phyloP scores from a whole-genome alignment of 768 basidiomycete genomes.

The Astraeus odoratus region DNA sequence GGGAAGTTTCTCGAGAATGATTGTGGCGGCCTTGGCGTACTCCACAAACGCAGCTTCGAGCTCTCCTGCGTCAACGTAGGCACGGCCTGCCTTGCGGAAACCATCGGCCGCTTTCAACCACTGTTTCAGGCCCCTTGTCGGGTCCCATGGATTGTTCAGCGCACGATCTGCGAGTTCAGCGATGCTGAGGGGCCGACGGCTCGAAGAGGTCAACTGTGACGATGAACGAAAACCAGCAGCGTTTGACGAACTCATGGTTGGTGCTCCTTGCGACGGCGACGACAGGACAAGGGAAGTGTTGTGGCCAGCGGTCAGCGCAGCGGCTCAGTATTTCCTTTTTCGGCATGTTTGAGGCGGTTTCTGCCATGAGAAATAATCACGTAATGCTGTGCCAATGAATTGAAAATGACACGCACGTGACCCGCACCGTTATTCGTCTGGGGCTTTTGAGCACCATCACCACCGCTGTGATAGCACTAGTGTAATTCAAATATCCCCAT shows the following conservation, averaged over 20 bases:
- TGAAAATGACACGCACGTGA: too few species aligned
- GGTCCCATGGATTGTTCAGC: slow-evolving; percentile 49
- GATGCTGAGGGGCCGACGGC: slow-evolving; percentile 50
- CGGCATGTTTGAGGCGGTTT: too few species aligned
- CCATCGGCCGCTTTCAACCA: slow-evolving; percentile 61
- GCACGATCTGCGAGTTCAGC: slow-evolving; percentile 60
- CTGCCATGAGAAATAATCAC: too few species aligned
- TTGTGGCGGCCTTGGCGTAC: slow-evolving; percentile 65
- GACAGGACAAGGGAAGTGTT: slow-evolving; percentile 1
- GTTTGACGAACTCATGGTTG: slow-evolving; percentile 9
- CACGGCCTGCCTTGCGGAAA: slow-evolving; percentile 49
- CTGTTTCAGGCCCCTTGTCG: slow-evolving; percentile 53
- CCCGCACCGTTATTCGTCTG: too few species aligned
- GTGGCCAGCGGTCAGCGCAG: too few species aligned
- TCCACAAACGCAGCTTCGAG: slow-evolving; percentile 67
- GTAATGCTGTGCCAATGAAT: too few species aligned
- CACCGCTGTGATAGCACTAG: too few species aligned
- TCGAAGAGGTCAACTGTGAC: slow-evolving; percentile 4
- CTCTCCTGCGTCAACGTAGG: slow-evolving; percentile 42
- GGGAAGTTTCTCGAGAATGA: slow-evolving; percentile 76
- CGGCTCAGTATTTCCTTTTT: neutral
- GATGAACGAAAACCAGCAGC: slow-evolving; percentile 1
- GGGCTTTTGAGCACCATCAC: too few species aligned
- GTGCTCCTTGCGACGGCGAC: neutral
- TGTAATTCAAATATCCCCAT: too few species aligned